Evolutionary conservation across 1,139 yeast genomes (phyloP), one percentile per base, ranked within the genome.

Genomic region (Sugiyamaella japonica): DNA sequence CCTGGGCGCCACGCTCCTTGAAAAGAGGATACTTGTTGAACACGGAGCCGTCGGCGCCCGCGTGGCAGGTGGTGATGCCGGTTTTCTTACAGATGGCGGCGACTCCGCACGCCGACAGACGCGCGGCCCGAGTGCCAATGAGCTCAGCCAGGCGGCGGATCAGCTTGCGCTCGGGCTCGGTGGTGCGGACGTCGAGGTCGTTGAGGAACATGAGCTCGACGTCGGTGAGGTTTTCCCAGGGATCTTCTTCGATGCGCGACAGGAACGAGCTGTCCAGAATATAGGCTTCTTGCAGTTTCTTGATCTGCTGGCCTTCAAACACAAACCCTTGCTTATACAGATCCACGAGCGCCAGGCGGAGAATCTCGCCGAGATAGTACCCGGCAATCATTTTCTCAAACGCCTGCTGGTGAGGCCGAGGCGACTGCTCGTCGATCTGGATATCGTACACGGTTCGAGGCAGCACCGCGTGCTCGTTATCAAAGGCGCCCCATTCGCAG

Each of bases 331-430:
- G 80, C 41, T 78, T 78, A 66, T 83, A 75, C 64, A 89, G 78
- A 63, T 91, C 98, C 41, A 90, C 68, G 66, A 93, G 77, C 55
- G 87, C 81, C 69, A 89, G 79, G 72, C 99, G 84, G 66, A 91
- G 76, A 43, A 93, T 78, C 77, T 93, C 99, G 67, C 99, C 99
- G 66, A 93, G 78, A 74, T 93, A 93, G 75, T 89, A 88, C 61
- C 99, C 99, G 44, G 97, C 89, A 66, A 91, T 89, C 97, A 93
- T 90, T 78, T 93, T 93, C 77, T 93, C 99, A 71, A 89, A 93
- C 50, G 93, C 72, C 76, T 93, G 99, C 76, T 91, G 96, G 63
- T 95, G 91, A 51, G 98, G 98, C 76, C 97, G 86, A 67, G 98
- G 98, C 48, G 96, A 86, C 67, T 87, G 86, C 45, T 76, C 76